A percentile compares a stretch with the other conserved stretches of the same genome.
Conservation (phyloP, 2,329 filamentous ascomycete genomes). For the Nigrograna mackinnonii region DNA sequence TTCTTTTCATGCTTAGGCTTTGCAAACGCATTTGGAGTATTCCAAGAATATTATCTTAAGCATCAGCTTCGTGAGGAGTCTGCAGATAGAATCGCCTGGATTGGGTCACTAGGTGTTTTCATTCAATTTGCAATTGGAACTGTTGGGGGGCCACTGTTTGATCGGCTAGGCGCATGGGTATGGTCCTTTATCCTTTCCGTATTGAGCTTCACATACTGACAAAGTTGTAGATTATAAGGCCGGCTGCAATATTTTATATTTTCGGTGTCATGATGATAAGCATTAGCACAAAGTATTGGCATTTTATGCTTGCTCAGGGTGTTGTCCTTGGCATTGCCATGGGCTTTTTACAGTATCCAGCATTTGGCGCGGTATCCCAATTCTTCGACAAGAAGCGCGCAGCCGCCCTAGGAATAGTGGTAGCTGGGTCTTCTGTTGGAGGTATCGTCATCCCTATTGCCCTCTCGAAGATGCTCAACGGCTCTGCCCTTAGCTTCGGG, state of each 20-base stretch:
- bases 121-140: slow-evolving; percentile 58
- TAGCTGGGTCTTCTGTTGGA: slow-evolving; percentile 53
- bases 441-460: slow-evolving; percentile 65
- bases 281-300: slow-evolving; percentile 56
- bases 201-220: not conserved
- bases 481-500: slow-evolving; percentile 52
- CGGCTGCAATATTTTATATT: slow-evolving; percentile 58
- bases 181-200: slow-evolving; percentile 6
- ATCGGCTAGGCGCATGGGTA: slow-evolving; percentile 51
- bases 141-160: slow-evolving; percentile 63
- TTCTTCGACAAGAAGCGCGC: slow-evolving; percentile 55
- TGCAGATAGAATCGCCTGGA: slow-evolving; percentile 47
- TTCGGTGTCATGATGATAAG: slow-evolving; percentile 65
- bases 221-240: slow-evolving; percentile 48
- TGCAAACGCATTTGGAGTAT: slow-evolving; percentile 45
- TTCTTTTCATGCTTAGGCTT: slow-evolving; percentile 41
- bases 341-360: slow-evolving; percentile 52
- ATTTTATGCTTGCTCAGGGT: slow-evolving; percentile 57
- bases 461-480: slow-evolving; percentile 56
- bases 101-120: slow-evolving; percentile 44
- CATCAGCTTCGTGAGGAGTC: slow-evolving; percentile 41
- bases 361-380: slow-evolving; percentile 45
- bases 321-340: slow-evolving; percentile 54
- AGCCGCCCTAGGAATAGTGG: slow-evolving; percentile 51
- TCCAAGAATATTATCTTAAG: slow-evolving; percentile 48